These are phyloP conservation scores for Populus ilicifolia DNA, from an alignment of 345 rosid species.

Conservation along the genomic window DNA sequence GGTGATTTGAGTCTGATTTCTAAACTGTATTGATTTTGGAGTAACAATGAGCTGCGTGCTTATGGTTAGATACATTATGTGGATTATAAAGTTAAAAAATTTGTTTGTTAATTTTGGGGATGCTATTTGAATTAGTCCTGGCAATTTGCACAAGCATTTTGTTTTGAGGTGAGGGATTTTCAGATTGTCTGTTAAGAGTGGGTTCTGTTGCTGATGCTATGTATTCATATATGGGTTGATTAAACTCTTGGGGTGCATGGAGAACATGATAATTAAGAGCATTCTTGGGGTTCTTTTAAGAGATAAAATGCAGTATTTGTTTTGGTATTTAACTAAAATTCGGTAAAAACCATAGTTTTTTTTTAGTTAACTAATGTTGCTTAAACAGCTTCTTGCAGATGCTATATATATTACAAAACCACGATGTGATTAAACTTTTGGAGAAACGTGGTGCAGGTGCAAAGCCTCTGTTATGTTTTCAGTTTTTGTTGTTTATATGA, in stretches of 20 bases:
- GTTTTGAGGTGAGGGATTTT: background rate
- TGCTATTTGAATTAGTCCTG: background rate
- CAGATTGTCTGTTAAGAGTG: background rate
- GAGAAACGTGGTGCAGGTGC: conserved; percentile 63
- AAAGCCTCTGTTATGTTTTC: conserved; percentile 58
- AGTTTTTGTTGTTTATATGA: background rate
- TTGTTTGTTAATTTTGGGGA: background rate
- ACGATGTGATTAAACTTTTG: conserved; percentile 71
- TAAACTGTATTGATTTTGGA: too few relatives aligned
- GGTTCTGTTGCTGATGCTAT: background rate
- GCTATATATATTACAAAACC: conserved; percentile 73
- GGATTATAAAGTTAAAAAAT: background rate
- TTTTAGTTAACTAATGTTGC: conserved; percentile 21
- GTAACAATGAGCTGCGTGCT: too few relatives aligned
- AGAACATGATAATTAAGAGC: background rate
- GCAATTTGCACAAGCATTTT: background rate
- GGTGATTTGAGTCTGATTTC: background rate
- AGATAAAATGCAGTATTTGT: background rate
- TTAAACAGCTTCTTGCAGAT: conserved; percentile 82
- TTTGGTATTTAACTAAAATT: background rate
- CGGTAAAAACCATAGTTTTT: background rate
- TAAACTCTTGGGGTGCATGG: background rate
- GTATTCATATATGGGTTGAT: background rate
- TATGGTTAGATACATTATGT: background rate
- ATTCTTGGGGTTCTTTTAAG: background rate